Percentiles rank a stretch among this genome's conserved stretches.
Conservation (phyloP, 2,329 filamentous ascomycete genomes). For the Aspergillus pseudotamarii region DNA sequence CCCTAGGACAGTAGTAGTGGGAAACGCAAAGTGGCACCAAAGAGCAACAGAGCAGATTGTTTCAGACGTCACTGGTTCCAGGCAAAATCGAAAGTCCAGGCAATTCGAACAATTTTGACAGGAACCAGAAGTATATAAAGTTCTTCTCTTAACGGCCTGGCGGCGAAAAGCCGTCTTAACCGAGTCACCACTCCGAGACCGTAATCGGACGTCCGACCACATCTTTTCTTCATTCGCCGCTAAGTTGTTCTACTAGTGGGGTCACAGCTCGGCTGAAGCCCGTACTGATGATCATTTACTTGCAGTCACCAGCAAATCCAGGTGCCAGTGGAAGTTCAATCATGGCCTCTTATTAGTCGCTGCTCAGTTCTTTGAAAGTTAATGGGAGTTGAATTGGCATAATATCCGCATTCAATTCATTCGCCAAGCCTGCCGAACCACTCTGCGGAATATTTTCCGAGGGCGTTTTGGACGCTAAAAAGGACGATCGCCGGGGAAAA, state of each 20-base stretch:
- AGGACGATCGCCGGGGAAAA: not conserved
- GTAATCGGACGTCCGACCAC: constrained; percentile 13
- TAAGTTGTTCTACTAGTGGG: not conserved
- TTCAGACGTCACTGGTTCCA: not conserved
- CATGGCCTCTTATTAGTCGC: not conserved
- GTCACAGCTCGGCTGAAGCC: not conserved
- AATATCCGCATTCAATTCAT: not conserved
- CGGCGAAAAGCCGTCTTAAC: constrained; percentile 31
- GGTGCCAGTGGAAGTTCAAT: not conserved
- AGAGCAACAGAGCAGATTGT: not conserved
- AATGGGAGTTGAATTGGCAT: not conserved
- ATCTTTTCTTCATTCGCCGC: not conserved
- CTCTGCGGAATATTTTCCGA: constrained; percentile 19
- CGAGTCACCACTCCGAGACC: constrained; percentile 19
- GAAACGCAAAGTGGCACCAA: not conserved
- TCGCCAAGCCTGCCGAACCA: constrained; percentile 1
- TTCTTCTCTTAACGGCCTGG: constrained; percentile 8
- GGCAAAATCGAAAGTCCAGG: constrained; percentile 1
- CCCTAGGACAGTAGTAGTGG: not conserved
- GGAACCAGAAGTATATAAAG: constrained; percentile 10
- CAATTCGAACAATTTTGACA: constrained; percentile 6
- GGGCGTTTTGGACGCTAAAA: not conserved
- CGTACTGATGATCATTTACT: not conserved
- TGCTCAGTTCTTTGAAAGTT: no score
- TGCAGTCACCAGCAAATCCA: not conserved